Conservation (phyloP, 2,329 filamentous ascomycete genomes). For the Epichloe hybrida region DNA sequence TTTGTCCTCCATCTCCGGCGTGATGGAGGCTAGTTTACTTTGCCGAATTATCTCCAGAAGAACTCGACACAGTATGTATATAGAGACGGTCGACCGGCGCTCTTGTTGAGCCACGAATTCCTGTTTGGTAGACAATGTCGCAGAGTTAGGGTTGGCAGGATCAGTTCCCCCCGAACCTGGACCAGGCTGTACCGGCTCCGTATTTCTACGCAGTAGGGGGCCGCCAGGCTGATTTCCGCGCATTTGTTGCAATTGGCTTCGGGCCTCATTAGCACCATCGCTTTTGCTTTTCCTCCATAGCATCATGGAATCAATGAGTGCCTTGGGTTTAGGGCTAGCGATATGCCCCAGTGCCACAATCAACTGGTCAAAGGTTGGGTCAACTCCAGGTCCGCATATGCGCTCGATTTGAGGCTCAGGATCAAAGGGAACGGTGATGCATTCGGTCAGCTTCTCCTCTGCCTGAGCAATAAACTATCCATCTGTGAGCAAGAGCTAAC, state of each 20-base stretch:
- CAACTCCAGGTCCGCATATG: slow-evolving; percentile 81
- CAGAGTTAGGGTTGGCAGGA: slow-evolving; percentile 19
- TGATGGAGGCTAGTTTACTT: slow-evolving; percentile 70
- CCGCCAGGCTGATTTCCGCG: slow-evolving; percentile 29
- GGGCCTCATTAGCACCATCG: slow-evolving; percentile 64
- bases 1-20: slow-evolving; percentile 82
- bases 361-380: slow-evolving; percentile 83
- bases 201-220: slow-evolving; percentile 55
- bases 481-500: slow-evolving; percentile 8
- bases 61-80: slow-evolving; percentile 89
- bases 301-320: slow-evolving; percentile 94
- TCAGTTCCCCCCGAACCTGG: slow-evolving; percentile 14
- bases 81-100: slow-evolving; percentile 82
- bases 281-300: slow-evolving; percentile 95
- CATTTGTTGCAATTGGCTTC: slow-evolving; percentile 41
- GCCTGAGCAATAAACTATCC: slow-evolving; percentile 77
- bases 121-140: slow-evolving; percentile 39
- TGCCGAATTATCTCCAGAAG: slow-evolving; percentile 89
- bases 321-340: slow-evolving; percentile 84
- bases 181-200: slow-evolving; percentile 48
- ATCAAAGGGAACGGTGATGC: slow-evolving; percentile 65
- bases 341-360: slow-evolving; percentile 91
- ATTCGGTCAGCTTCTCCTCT: slow-evolving; percentile 90
- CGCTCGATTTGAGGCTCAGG: slow-evolving; percentile 74
- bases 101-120: slow-evolving; percentile 70